Base-by-base conservation (phyloP, 805 yeast genomes). In the Starmerella scarabaei region DNA sequence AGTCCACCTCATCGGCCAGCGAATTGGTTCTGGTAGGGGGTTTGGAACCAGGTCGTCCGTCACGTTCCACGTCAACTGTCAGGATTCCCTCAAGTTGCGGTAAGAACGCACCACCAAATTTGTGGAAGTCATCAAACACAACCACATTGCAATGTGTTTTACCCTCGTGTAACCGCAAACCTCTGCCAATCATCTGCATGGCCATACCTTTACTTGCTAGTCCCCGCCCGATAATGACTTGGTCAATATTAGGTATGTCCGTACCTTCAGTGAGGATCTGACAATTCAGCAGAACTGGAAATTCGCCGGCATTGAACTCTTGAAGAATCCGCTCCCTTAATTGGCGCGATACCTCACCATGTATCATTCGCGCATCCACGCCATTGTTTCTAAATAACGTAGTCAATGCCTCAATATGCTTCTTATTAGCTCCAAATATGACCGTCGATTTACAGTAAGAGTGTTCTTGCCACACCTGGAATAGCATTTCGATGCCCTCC, bases 231-330 rank as follows among this genome's bases (percentile, higher is more conserved):
- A 86, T 58, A 21, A 86, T 64, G 11, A 86, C 63, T 23, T 84
- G 76, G 53, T 86, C 96, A 41, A 85, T 79, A 45, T 76, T 76
- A 3, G 96, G 96, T 16, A 88, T 76, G 60, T 86, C 96, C 0
- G 96, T 84, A 0, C 97, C 97, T 57, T 86, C 97, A 0, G 94
- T 86, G 51, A 88, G 78, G 5, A 86, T 82, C 15, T 80, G 83
- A 56, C 94, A 91, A 54, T 88, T 88, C 62, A 91, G 69, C 23
- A 86, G 59, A 0, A 88, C 93, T 4, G 77, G 73, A 16, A 82
- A 65, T 14, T 67, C 54, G 0, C 91, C 85, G 0, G 60, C 50
- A 44, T 66, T 69, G 54, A 86, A 88, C 27, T 71, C 76, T 5
- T 62, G 58, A 2, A 85, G 59, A 0, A 74, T 64, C 2, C 57